Evolutionary conservation across 129 eudicot genomes (phyloP), one percentile per base, ranked within the genome.

Genomic region (Mikania micrantha): DNA sequence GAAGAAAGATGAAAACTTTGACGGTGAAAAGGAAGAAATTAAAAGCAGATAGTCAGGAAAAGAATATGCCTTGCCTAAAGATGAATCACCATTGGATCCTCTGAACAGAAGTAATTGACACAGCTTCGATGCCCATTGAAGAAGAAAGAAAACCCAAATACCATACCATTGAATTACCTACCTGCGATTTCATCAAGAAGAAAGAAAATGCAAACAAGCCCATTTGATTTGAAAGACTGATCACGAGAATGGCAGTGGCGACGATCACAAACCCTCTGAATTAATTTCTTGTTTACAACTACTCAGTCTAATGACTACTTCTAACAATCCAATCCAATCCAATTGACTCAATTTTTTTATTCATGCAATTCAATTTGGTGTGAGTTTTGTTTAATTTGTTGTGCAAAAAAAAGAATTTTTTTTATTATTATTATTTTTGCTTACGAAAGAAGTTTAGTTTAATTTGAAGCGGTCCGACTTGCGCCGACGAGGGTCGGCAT

Each of bases 11-110:
- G 4, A 28, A 65, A 44, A 42, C 28, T 15, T 15, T 21, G 69
- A 22, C 7, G 2, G 10, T 22, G 17, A 4, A 41, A 27, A 28
- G 25, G 7, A 69, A 17, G 24, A 40, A 71, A 57, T 28, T 12
- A 7, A 29, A 17, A 29, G 22, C 24, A 45, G 29, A 19, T 12
- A 56, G 21, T 41, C 52, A 74, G 56, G 74, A 45, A 75, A 75
- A 59, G 79, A 67, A 75, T 67, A 75, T 75, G 39, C 79, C 49
- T 75, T 75, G 74, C 74, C 69, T 16, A 59, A 49, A 75, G 11
- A 59, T 58, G 63, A 75, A 67, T 59, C 74, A 75, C 73, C 34
- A 40, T 7, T 22, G 9, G 3, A 47, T 39, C 52, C 31, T 4
- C 25, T 64, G 54, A 12, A n/a, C n/a, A 38, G 66, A n/a, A n/a